Base-by-base conservation (phyloP, 2,329 filamentous ascomycete genomes). In the Epichloe gansuensis region DNA sequence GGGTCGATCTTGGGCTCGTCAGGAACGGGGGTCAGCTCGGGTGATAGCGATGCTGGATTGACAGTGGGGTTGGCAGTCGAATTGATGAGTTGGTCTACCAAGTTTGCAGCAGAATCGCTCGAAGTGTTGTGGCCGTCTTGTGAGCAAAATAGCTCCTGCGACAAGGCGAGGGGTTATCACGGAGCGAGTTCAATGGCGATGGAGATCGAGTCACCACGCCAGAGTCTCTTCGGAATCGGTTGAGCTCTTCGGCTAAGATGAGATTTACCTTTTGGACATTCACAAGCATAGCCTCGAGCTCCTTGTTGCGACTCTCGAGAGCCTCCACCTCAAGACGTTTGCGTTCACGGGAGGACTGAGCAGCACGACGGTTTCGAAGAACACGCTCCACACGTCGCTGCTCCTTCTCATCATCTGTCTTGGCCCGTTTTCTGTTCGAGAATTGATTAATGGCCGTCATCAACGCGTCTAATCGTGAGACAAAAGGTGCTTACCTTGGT, bases 381-480 rank as follows among this genome's bases (percentile, higher is more conserved):
- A 98, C 93, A 57, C 93, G 88, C 75, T 98, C 93, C 52, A 97
- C 94, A 56, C 93, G 87, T 45, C 93, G 86, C 71, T 98, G 93
- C 72, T 97, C 93, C 74, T 98, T 98, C 72, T 98, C 93, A 64
- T 96, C 93, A 63, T 95, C 91, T 3, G 93, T 98, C 80, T 97
- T 98, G 62, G 93, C 93, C 57, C 93, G 89, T 81, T 98, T 98
- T 60, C 87, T 89, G 57, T 7, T 46, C 5, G 2, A 9, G 55
- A 50, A 63, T 59, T 67, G 34, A 21, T 17, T 17, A 2, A 46
- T 31, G 2, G n/a, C 12, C 25, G 42, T 37, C 23, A 31, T 8
- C 13, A 17, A 38, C 25, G n/a, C 11, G 5, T 34, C 43, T 21
- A 21, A 8, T n/a, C 3, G 13, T 2, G 7, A 1, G 21, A 3